Evolutionary conservation across 2,329 filamentous ascomycete genomes (phyloP).

Genomic region (Sporothrix sp.): DNA sequence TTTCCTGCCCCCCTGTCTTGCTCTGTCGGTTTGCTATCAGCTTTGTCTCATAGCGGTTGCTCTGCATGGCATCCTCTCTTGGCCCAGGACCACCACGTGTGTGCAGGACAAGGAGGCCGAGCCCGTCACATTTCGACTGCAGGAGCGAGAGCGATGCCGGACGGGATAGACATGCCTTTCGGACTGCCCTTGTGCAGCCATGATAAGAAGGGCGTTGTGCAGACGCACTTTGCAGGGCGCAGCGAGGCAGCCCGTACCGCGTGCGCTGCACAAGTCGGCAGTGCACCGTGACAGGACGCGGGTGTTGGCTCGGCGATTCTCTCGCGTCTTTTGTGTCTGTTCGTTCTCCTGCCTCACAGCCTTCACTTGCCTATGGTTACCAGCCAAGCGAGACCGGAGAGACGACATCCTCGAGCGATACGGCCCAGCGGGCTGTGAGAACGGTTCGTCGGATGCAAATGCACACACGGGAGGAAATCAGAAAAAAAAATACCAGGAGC

Average conservation of each 20-base stretch:
- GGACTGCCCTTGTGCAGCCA: too few species aligned
- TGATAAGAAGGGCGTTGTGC: not conserved
- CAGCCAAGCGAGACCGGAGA: not conserved
- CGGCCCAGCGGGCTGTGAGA: too few species aligned
- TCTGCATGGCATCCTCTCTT: not conserved
- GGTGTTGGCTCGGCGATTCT: not conserved
- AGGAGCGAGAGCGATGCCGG: not conserved
- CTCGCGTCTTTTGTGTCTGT: not conserved
- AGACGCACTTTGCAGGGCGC: not conserved
- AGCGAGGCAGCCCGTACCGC: not conserved
- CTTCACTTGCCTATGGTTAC: not conserved
- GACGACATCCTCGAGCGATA: not conserved
- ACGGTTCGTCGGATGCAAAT: too few species aligned
- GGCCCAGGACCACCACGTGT: not conserved
- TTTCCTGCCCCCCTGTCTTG: too few species aligned
- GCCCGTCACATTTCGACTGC: constrained; percentile 5
- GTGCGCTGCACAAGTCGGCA: too few species aligned
- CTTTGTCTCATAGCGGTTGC: not conserved
- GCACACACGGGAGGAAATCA: not conserved
- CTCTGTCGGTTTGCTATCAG: too few species aligned
- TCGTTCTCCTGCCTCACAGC: too few species aligned
- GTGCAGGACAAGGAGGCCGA: not conserved
- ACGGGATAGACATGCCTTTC: not conserved
- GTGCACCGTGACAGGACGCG: too few species aligned
- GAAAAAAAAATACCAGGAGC: not conserved